Base-by-base conservation (phyloP, 805 yeast genomes). In the Saccharomycodes ludwigii region DNA sequence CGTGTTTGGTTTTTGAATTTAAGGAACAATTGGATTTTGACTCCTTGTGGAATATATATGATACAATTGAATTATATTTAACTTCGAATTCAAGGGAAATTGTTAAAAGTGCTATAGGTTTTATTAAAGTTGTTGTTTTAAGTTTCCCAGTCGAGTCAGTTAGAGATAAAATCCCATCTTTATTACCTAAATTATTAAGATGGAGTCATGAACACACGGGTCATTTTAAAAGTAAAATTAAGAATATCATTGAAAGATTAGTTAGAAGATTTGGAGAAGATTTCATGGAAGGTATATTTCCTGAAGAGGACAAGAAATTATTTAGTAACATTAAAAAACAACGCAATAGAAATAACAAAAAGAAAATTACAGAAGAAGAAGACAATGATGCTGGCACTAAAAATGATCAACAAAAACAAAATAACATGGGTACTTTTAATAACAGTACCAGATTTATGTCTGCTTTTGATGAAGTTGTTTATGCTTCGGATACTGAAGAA, bases 121-220 rank as follows among this genome's bases (percentile, higher is more conserved):
- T 88, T 47, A 84, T 85, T 31, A 91, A 88, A 56, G 88, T 88
- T 31, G 82, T 88, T 43, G 76, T 83, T 9, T 65, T 86, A 39
- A 71, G 84, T 13, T 66, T 91, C 34, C 94, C 95, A 10, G 79
- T 71, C 38, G 94, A 81, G 15, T 49, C 76, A 42, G 73, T 91
- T 33, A 68, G 67, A 42, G 66, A 74, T 6, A 75, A 76, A 43
- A 68, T 88, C 45, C 65, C 65, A 21, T 75, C 70, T 8, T 58
- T 91, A 31, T 61, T 91, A 33, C 63, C 69, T 17, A 78, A 81
- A 45, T 66, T 91, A 47, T 65, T 91, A 70, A 73, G 75, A 39
- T 86, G 96, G 91, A 83, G 95, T 25, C 91, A 84, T 53, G 96
- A 86, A 52, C 96, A 88, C 57, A 83, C 84, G 48, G 93, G 94